Base-by-base conservation (phyloP, 2,329 filamentous ascomycete genomes). In the Sordariomycetes sp. region DNA sequence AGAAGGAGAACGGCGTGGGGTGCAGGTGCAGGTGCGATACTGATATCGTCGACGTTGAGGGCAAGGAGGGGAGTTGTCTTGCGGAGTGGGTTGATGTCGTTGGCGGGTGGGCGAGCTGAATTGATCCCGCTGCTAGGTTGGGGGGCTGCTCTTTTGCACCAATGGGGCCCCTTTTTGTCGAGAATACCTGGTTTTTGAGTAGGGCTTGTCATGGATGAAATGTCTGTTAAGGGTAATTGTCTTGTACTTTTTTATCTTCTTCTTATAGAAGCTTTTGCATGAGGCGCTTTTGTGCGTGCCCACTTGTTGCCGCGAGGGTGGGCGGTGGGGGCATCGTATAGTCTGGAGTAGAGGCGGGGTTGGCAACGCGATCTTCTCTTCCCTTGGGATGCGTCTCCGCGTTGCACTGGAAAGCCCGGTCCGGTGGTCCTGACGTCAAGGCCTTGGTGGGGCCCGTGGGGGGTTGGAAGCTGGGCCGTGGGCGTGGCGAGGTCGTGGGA, bases 31-130 rank as follows among this genome's bases (percentile, higher is more conserved):
- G 87, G 68, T 99, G 94, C 71, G 94, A 99, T 67, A 96, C 90
- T 3, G 94, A 99, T 68, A 95, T 97, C 67, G 89, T 92, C 56
- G 94, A 99, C 67, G 91, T 99, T 28, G 94, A 99, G 74, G 91
- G 90, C 70, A 99, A 97, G 72, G 89, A 95, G 69, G 94, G 94
- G 60, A 96, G 90, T 63, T 99, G 94, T 73, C 77, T 96, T 58
- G 81, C 89, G 10, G 90, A 99, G 72, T 99, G 94, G 94, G 94
- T 99, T 15, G 90, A 96, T 60, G 90, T 96, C 64, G 92, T 91
- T 53, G 94, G 94, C 64, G 94, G 94, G 59, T 99, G 91, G 90
- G 84, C 88, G 59, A 75, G 74, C 60, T 56, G 76, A 67, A 70
- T 58, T 53, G 34, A 22, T 53, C n/a, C 22, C 52, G 45, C 17